Evolutionary conservation across 1,284 basidiomycete species (phyloP), one percentile per base, ranked within the genome.

Genomic region (Albatrellus sp.): DNA sequence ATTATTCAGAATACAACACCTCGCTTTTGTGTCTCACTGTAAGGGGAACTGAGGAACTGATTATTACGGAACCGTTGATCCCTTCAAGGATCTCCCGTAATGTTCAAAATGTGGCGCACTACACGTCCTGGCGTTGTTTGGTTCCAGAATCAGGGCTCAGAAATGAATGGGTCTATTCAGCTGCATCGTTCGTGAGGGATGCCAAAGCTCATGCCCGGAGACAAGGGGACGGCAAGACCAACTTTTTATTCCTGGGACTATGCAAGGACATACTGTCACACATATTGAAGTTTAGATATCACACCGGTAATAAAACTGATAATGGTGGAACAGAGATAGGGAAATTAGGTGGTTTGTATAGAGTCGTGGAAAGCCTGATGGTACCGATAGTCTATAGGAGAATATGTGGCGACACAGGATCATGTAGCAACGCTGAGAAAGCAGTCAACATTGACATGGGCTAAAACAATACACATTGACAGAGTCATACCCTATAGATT

Each of bases 91-190:
- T 4, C 59, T 83, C 30, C 80, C 79, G 0, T 60, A 62, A 1
- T 82, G 79, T 55, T 54, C 56, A 12, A 58, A 64, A 45, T 80
- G 77, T 50, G 64, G 64, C 1, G 63, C 59, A 0, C 62, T 82
- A 63, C 70, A 1, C 64, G 78, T 19, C 78, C 79, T 2, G 76
- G 70, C 2, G 77, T 81, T 5, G 75, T 82, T 0, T 83, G 77
- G 78, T 82, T 17, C 34, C 29, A 17, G 6, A 1, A 39, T 16
- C 10, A 34, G n/a, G 7, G 24, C 28, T 33, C 31, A 33, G 34
- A 9, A n/a, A 30, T 40, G 35, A 30, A 13, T 45, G 70, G 68
- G 67, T 71, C 1, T 63, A 67, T 43, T 72, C 72, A 2, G 72
- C 72, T 2, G 68, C 72, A 4, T 60, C 60, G 0, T 68, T 67